Conservation (phyloP, 1,284 basidiomycete genomes). For the Inonotus obliquus region DNA sequence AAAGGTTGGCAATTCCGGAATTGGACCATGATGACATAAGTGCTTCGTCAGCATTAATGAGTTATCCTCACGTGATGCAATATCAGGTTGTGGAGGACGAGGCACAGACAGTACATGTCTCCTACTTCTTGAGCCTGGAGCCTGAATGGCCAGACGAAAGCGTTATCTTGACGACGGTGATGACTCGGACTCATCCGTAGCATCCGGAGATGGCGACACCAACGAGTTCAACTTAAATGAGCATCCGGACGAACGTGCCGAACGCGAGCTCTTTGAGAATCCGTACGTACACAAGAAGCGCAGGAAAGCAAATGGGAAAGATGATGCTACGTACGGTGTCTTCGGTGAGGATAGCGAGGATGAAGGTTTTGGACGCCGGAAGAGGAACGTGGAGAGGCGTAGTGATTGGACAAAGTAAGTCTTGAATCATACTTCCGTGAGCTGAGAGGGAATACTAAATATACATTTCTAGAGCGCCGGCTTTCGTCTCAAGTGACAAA, state of each 20-base stretch:
- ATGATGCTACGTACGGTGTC: constrained; percentile 78
- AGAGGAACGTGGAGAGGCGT: constrained; percentile 31
- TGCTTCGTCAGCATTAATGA: not conserved
- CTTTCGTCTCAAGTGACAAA: constrained; percentile 62
- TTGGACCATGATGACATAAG: not conserved
- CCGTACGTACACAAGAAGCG: constrained; percentile 69
- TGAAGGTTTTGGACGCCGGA: constrained; percentile 34
- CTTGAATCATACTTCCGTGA: not conserved
- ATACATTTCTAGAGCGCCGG: constrained; percentile 47
- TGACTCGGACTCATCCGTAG: constrained; percentile 55
- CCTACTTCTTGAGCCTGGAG: not conserved
- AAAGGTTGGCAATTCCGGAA: no score
- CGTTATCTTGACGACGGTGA: constrained; percentile 74
- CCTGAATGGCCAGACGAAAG: constrained; percentile 76
- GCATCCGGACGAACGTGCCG: constrained; percentile 70
- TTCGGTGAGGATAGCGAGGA: constrained; percentile 76
- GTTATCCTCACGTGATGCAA: not conserved
- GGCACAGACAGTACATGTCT: not conserved
- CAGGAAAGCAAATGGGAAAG: constrained; percentile 58
- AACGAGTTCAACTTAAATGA: constrained; percentile 45
- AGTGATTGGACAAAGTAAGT: constrained; percentile 64
- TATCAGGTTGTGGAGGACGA: no score
- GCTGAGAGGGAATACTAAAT: constrained; percentile 12
- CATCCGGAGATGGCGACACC: constrained; percentile 40
- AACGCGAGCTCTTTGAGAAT: constrained; percentile 75